These are phyloP conservation scores for Neodidymelliopsis sp. DNA, from an alignment of 2,329 filamentous ascomycete species.

Conservation along the genomic window DNA sequence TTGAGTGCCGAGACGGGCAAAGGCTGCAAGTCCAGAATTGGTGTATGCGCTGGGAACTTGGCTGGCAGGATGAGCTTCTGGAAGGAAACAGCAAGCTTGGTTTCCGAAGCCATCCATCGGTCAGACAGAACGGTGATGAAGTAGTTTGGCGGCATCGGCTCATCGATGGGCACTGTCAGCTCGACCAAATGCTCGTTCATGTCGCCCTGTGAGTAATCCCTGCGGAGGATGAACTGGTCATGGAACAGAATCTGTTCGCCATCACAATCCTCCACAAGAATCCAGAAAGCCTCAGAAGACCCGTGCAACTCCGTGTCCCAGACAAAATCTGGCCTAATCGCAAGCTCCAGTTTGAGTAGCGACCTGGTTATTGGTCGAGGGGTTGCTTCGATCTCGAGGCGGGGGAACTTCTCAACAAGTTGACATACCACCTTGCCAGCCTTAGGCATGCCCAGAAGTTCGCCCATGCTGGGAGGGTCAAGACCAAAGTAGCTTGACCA, in stretches of 20 bases:
- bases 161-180: constrained; percentile 94
- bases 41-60: constrained; percentile 94
- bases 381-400: constrained; percentile 89
- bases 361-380: constrained; percentile 95
- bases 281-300: constrained; percentile 91
- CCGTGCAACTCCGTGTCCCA: constrained; percentile 95
- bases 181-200: constrained; percentile 94
- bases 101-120: constrained; percentile 98
- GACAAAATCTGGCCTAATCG: constrained; percentile 91
- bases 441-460: constrained; percentile 88
- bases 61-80: constrained; percentile 93
- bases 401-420: constrained; percentile 89
- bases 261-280: constrained; percentile 95
- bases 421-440: constrained; percentile 85
- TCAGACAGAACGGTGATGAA: constrained; percentile 96
- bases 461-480: constrained; percentile 94
- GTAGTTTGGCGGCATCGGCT: constrained; percentile 98
- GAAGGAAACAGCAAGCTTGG: constrained; percentile 90
- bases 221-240: constrained; percentile 90
- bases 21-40: constrained; percentile 88
- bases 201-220: constrained; percentile 84
- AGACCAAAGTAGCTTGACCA: constrained; percentile 96
- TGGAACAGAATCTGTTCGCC: constrained; percentile 95
- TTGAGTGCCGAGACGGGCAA: constrained; percentile 90
- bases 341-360: constrained; percentile 87